A percentile compares a stretch with the other conserved stretches of the same genome.
Conservation (phyloP, 805 yeast species). For the Pichia nanzhaoensis region DNA sequence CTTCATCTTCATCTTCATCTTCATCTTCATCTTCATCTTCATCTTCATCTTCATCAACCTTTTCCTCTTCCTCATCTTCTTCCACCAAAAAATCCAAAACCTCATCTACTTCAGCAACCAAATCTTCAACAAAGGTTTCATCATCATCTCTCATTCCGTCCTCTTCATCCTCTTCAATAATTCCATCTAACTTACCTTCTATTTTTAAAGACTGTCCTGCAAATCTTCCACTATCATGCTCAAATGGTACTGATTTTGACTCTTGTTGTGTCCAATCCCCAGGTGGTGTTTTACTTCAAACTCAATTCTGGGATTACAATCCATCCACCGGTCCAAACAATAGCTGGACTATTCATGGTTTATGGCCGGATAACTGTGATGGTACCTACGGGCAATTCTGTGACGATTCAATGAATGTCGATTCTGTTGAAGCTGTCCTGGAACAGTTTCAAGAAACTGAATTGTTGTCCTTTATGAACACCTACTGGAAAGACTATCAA, state of each 20-base stretch:
- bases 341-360: constrained; percentile 72
- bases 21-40: neutral
- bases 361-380: constrained; percentile 85
- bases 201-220: constrained; percentile 40
- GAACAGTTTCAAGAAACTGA: constrained; percentile 40
- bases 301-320: constrained; percentile 88
- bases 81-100: neutral
- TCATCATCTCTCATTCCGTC: neutral
- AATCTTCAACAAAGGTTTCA: no score
- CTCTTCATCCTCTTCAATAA: neutral
- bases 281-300: constrained; percentile 74
- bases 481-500: constrained; percentile 65
- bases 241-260: constrained; percentile 47
- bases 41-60: neutral
- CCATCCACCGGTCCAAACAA: constrained; percentile 69
- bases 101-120: neutral
- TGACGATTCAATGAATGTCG: constrained; percentile 49
- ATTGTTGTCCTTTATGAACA: constrained; percentile 49
- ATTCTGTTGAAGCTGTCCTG: constrained; percentile 43
- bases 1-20: neutral
- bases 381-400: constrained; percentile 79
- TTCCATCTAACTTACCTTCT: neutral
- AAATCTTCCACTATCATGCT: constrained; percentile 54
- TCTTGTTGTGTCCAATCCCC: constrained; percentile 81
- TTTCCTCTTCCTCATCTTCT: no score